Percentiles rank a stretch among this genome's conserved stretches.
Conservation (phyloP, 768 basidiomycete genomes). For the Pleurotus tuoliensis region DNA sequence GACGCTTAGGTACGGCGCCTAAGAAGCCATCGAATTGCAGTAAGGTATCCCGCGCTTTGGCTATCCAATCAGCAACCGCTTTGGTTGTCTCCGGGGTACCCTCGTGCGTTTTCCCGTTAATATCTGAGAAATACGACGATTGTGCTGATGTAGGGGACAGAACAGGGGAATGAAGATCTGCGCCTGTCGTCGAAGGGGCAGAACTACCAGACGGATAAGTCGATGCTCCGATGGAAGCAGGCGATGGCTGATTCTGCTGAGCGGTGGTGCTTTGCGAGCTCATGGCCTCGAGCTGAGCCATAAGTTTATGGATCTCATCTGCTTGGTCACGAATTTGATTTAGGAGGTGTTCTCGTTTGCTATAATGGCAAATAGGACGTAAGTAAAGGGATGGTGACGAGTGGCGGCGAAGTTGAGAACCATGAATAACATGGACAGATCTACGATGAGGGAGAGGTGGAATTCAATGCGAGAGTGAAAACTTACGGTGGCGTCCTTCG, state of each 20-base stretch:
- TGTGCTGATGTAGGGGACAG: constrained; percentile 31
- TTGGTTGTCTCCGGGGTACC: constrained; percentile 40
- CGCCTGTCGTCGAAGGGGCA: constrained; percentile 17
- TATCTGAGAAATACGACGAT: constrained; percentile 26
- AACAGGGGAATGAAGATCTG: constrained; percentile 30
- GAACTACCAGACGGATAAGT: constrained; percentile 16
- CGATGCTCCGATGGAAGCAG: constrained; percentile 13
- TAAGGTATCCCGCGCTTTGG: constrained; percentile 66
- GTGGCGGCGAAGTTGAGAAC: not conserved
- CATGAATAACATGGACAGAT: not conserved
- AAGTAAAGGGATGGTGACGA: constrained; percentile 1
- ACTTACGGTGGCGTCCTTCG: constrained; percentile 75
- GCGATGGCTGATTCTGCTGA: constrained; percentile 15
- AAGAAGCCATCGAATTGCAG: constrained; percentile 67
- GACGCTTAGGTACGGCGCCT: constrained; percentile 49
- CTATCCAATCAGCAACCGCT: constrained; percentile 74
- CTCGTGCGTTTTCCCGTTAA: constrained; percentile 9
- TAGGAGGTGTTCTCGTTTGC: constrained; percentile 79
- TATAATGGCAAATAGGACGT: constrained; percentile 22
- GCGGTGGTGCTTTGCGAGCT: constrained; percentile 13
- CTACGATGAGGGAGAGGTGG: not conserved
- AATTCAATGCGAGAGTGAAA: not conserved
- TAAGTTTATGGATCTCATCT: constrained; percentile 64
- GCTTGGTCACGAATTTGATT: constrained; percentile 75
- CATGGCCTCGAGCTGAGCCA: constrained; percentile 59